phyloP scores from a whole-genome alignment of 352 stramenopile species.

The Globisporangium cylindrosporum region DNA sequence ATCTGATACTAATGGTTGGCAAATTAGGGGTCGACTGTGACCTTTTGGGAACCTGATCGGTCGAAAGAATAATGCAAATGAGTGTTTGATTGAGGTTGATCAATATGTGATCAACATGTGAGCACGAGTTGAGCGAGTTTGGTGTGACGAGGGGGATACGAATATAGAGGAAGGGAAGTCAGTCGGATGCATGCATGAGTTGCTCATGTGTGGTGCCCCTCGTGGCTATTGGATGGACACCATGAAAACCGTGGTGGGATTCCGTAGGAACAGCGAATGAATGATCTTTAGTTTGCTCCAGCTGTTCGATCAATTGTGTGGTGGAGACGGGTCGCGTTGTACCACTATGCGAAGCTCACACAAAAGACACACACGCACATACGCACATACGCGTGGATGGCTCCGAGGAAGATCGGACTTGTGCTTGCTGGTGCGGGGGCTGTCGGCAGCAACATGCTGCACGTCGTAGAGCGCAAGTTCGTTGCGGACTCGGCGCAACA shows the following conservation, averaged over 20 bases:
- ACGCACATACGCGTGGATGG: not conserved
- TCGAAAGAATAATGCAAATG: conserved; percentile 8
- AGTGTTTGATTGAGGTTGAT: not conserved
- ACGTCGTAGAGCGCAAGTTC: conserved; percentile 21
- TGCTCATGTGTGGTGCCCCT: not conserved
- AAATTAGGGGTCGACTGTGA: conserved; percentile 3
- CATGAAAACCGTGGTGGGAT: not conserved
- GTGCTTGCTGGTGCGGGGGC: conserved; percentile 25
- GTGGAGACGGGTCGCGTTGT: not conserved
- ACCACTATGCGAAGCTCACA: not conserved
- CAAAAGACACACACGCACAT: not conserved
- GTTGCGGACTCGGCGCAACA: not conserved
- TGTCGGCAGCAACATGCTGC: conserved; percentile 24
- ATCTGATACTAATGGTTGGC: not conserved
- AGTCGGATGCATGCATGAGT: not conserved
- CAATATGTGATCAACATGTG: too few species aligned
- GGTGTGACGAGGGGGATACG: not conserved
- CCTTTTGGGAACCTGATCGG: not conserved
- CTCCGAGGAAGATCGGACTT: conserved; percentile 15
- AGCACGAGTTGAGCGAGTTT: not conserved
- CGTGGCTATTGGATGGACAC: not conserved
- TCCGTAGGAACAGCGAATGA: conserved; percentile 3
- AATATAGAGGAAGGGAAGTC: not conserved
- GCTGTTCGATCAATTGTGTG: conserved; percentile 1
- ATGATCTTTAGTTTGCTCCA: not conserved